Percentiles rank a stretch among this genome's conserved stretches.
These are phyloP conservation scores for Phanerochaete sordida DNA, from an alignment of 768 basidiomycete species.

Conservation along the genomic window DNA sequence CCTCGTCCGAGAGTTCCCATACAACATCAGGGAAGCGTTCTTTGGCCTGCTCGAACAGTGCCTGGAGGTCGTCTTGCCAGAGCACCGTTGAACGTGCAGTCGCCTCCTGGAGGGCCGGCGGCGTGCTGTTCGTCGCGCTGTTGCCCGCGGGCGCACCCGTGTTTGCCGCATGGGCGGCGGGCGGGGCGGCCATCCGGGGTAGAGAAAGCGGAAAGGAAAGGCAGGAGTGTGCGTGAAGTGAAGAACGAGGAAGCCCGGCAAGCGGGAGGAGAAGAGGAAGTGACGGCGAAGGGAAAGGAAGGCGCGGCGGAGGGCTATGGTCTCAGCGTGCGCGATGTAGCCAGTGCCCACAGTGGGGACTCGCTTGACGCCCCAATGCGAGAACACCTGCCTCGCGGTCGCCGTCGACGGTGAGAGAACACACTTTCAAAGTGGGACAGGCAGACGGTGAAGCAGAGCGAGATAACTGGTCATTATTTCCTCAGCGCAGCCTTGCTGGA, in stretches of 20 bases:
- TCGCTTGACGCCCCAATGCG: slow-evolving; percentile 1
- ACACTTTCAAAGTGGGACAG: not conserved
- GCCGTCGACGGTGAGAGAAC: not conserved
- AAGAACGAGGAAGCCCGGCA: not conserved
- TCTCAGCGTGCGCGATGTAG: not conserved
- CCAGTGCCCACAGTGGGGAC: not conserved
- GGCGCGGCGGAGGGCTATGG: not conserved
- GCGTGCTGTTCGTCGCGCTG: slow-evolving; percentile 23
- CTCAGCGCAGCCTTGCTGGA: not conserved
- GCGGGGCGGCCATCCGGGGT: slow-evolving; percentile 12
- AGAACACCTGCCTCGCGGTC: not conserved
- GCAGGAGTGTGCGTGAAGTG: not conserved
- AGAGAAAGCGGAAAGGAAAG: not conserved
- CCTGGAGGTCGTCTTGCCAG: slow-evolving; percentile 81
- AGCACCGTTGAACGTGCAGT: slow-evolving; percentile 59
- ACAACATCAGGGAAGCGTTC: slow-evolving; percentile 95
- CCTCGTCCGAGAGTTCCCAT: slow-evolving; percentile 69
- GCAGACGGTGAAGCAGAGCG: not conserved
- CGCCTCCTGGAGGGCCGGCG: slow-evolving; percentile 61
- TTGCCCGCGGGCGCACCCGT: not conserved
- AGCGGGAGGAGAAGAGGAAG: not conserved
- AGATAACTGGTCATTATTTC: no score
- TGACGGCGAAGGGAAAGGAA: not conserved
- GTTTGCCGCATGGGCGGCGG: not conserved
- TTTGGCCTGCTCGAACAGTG: slow-evolving; percentile 78